Percentiles rank a stretch among this genome's conserved stretches.
Evolutionary conservation across 2,329 filamentous ascomycete species (phyloP).

Genomic region (Calonectria pseudoreteaudii): DNA sequence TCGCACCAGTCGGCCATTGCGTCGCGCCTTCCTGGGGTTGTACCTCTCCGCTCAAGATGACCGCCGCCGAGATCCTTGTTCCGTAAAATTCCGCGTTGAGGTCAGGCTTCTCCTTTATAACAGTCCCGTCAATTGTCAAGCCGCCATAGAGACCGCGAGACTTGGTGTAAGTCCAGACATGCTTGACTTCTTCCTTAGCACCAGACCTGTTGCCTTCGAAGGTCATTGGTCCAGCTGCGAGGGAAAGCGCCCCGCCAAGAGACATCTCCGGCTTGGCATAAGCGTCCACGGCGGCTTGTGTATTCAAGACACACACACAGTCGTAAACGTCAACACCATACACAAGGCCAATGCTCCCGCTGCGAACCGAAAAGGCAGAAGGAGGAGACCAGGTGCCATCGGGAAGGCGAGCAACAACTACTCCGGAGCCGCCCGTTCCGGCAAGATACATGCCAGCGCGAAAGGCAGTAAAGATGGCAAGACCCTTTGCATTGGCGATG

Average conservation of each 20-base stretch:
- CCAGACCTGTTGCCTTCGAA: conserved; percentile 66
- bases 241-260: conserved; percentile 75
- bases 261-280: conserved; percentile 75
- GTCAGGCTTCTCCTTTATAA: conserved; percentile 78
- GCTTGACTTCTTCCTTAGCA: conserved; percentile 72
- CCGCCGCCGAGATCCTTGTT: conserved; percentile 30
- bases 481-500: conserved; percentile 64
- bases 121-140: conserved; percentile 78
- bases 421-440: conserved; percentile 67
- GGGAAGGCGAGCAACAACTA: conserved; percentile 62
- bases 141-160: conserved; percentile 76
- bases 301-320: conserved; percentile 80
- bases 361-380: conserved; percentile 78
- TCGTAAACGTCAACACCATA: conserved; percentile 82
- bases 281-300: conserved; percentile 72
- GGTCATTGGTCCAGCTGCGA: conserved; percentile 64
- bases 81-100: conserved; percentile 80
- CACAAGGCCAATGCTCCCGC: conserved; percentile 75
- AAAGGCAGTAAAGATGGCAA: conserved; percentile 72
- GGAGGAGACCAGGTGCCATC: conserved; percentile 76
- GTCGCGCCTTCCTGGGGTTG: neutral
- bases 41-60: conserved; percentile 23
- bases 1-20: conserved; percentile 16
- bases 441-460: conserved; percentile 68
- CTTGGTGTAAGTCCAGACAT: conserved; percentile 61